These are phyloP conservation scores for Oenanthe javanica DNA, from an alignment of 140 eudicot genomes.

Conservation along the genomic window DNA sequence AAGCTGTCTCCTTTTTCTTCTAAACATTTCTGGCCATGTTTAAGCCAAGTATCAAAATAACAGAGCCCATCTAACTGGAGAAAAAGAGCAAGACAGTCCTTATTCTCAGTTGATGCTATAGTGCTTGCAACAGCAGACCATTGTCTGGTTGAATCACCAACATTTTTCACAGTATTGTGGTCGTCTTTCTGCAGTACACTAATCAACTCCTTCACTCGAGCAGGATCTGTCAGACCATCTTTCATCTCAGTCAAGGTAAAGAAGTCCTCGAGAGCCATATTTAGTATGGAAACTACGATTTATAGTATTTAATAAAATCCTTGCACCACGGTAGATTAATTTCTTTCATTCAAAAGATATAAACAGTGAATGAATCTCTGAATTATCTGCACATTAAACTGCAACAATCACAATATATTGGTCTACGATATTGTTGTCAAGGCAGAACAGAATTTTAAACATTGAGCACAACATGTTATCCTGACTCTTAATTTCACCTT, in stretches of 20 bases:
- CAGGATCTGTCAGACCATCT: conserved; percentile 70
- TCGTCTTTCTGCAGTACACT: conserved; percentile 49
- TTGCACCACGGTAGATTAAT: conserved; percentile 11
- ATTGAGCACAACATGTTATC: background rate
- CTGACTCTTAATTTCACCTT: background rate
- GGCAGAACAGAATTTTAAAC: background rate
- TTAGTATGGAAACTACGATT: conserved; percentile 17
- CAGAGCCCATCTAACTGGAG: conserved; percentile 65
- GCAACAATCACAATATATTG: background rate
- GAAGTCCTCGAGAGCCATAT: conserved; percentile 78
- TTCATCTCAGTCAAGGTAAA: conserved; percentile 72
- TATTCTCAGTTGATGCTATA: conserved; percentile 60
- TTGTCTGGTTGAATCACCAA: conserved; percentile 44
- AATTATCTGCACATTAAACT: background rate
- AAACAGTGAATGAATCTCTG: background rate
- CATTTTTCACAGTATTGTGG: conserved; percentile 30
- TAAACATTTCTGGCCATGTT: conserved; percentile 40
- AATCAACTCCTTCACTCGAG: conserved; percentile 61
- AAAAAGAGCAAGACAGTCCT: conserved; percentile 73
- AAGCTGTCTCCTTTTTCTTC: conserved; percentile 28
- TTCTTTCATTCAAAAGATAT: background rate
- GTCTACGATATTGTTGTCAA: background rate
- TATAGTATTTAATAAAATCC: conserved; percentile 19
- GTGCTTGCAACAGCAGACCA: conserved; percentile 77
- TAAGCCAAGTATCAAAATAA: conserved; percentile 59